These are phyloP conservation scores for Colletotrichum sidae DNA, from an alignment of 2,329 filamentous ascomycete species.

Conservation along the genomic window DNA sequence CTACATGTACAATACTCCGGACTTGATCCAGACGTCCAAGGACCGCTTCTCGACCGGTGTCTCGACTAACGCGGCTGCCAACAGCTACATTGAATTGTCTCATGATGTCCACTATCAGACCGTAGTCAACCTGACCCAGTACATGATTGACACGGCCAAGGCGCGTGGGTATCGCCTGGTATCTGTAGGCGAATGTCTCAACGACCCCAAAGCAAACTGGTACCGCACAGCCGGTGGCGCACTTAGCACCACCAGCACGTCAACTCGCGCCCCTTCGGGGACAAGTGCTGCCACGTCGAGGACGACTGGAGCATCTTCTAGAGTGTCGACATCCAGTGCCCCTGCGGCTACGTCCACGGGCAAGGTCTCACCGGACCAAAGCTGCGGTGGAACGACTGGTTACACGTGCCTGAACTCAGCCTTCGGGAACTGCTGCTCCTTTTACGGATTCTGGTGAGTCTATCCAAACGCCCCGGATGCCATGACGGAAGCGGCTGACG, in stretches of 20 bases:
- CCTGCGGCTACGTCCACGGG: constrained; percentile 34
- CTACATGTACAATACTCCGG: constrained; percentile 63
- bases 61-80: constrained; percentile 38
- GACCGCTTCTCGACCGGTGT: constrained; percentile 55
- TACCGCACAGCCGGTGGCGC: constrained; percentile 53
- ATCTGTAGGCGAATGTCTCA: constrained; percentile 68
- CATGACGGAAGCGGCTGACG: constrained; percentile 22
- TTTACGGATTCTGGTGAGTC: constrained; percentile 54
- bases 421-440: constrained; percentile 55
- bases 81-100: constrained; percentile 58
- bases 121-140: constrained; percentile 46
- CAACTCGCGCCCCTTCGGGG: not conserved
- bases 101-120: constrained; percentile 55
- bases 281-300: constrained; percentile 31
- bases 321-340: not conserved
- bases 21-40: constrained; percentile 56
- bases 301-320: not conserved
- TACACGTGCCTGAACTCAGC: constrained; percentile 51
- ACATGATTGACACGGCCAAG: constrained; percentile 56
- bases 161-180: constrained; percentile 59
- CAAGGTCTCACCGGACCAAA: constrained; percentile 48
- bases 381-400: constrained; percentile 49
- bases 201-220: constrained; percentile 63
- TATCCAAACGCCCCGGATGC: not conserved
- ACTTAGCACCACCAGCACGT: constrained; percentile 32